Conservation (phyloP, 2,329 filamentous ascomycete species). For the Aspergillus caelatus region DNA sequence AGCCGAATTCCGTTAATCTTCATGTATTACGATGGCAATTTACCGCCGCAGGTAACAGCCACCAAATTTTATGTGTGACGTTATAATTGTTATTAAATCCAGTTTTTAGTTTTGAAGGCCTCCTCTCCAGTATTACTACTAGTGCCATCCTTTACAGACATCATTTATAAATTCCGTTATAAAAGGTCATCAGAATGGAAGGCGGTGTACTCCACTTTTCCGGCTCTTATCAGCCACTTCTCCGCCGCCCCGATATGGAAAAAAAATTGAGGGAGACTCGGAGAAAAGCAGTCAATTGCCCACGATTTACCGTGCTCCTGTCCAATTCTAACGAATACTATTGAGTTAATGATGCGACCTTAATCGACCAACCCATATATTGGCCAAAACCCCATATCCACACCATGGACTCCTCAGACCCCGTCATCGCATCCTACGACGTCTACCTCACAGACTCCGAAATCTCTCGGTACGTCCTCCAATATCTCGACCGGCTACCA, state of each 20-base stretch:
- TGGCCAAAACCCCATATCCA: not conserved
- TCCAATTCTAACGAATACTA: not conserved
- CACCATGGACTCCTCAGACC: conserved; percentile 50
- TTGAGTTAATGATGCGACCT: not conserved
- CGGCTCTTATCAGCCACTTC: not conserved
- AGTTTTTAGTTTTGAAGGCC: too few species aligned
- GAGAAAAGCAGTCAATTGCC: not conserved
- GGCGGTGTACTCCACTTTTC: not conserved
- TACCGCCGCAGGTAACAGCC: not conserved
- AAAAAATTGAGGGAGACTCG: not conserved
- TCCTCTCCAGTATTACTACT: not conserved
- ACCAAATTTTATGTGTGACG: not conserved
- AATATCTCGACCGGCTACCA: conserved; percentile 73
- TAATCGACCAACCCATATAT: not conserved
- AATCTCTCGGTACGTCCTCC: conserved; percentile 75
- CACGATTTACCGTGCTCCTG: not conserved
- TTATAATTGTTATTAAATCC: not conserved
- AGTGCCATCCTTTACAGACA: not conserved
- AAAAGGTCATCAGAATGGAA: not conserved
- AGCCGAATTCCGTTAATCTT: not conserved
- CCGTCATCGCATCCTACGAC: conserved; percentile 74
- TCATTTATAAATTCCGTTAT: not conserved
- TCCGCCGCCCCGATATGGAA: not conserved
- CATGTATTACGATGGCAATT: not conserved
- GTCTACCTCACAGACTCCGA: conserved; percentile 81